A percentile compares a stretch with the other conserved stretches of the same genome.
Conservation (phyloP, 148 eudicot genomes). For the Arbutus unedo region DNA sequence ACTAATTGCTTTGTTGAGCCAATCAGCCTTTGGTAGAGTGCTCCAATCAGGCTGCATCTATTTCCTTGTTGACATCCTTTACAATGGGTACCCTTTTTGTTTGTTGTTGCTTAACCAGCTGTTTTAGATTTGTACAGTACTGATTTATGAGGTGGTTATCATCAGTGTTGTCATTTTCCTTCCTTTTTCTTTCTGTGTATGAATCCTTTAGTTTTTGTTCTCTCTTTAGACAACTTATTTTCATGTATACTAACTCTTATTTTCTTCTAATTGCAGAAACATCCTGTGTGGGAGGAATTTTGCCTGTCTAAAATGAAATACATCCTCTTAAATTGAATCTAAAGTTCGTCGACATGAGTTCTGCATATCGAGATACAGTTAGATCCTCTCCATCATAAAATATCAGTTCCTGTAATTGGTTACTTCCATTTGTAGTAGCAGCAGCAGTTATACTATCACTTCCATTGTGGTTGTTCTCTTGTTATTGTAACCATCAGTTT, state of each 20-base stretch:
- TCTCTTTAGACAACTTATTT: neutral
- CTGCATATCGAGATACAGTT: neutral
- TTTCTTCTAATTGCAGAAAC: constrained; percentile 35
- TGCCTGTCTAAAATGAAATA: constrained; percentile 37
- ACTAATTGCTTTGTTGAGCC: neutral
- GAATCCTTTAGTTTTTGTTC: neutral
- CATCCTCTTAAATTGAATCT: neutral
- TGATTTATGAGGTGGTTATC: neutral
- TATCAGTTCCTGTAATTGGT: neutral
- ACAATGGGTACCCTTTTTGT: neutral
- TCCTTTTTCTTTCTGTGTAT: neutral
- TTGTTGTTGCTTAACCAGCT: neutral
- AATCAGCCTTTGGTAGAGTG: neutral
- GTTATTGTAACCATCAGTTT: neutral
- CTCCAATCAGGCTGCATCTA: neutral
- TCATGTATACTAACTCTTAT: neutral
- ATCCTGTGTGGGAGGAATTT: constrained; percentile 36
- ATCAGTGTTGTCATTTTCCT: neutral
- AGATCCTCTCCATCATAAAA: constrained; percentile 2
- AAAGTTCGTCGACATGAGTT: neutral
- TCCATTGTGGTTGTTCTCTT: neutral
- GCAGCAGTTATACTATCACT: neutral
- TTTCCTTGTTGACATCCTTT: neutral
- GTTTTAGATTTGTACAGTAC: neutral
- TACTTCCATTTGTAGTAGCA: neutral